A percentile compares a stretch with the other conserved stretches of the same genome.
These are phyloP conservation scores for Suillus occidentalis DNA, from an alignment of 768 basidiomycete genomes.

Conservation along the genomic window DNA sequence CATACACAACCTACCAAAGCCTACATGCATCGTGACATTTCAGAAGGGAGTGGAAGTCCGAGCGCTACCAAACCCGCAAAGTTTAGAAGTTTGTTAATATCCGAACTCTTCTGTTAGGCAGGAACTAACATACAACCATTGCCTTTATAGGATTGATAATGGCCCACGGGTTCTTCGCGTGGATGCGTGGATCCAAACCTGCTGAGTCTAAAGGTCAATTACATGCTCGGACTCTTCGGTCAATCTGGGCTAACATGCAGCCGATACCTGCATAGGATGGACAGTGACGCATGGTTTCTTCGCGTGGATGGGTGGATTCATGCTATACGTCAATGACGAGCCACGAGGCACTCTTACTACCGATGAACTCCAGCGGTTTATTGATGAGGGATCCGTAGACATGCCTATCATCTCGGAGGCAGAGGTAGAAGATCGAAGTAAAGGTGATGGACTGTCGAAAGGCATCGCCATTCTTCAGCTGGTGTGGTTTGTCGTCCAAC, in stretches of 20 bases:
- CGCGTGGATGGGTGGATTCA: conserved; percentile 24
- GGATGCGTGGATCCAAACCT: conserved; percentile 16
- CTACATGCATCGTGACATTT: not conserved
- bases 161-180: conserved; percentile 16
- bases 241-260: not conserved
- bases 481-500: conserved; percentile 36
- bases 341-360: conserved; percentile 3
- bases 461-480: conserved; percentile 34
- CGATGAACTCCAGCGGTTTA: not conserved
- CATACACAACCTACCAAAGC: not conserved
- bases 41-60: not conserved
- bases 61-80: not conserved
- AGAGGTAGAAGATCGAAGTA: conserved; percentile 29
- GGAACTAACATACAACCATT: not conserved
- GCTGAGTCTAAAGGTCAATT: not conserved
- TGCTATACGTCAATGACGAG: conserved; percentile 6
- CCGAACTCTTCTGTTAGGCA: not conserved
- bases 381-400: not conserved
- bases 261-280: not conserved
- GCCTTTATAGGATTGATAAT: not conserved
- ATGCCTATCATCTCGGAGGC: conserved; percentile 9
- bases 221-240: not conserved
- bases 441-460: conserved; percentile 37
- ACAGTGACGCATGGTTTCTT: conserved; percentile 20
- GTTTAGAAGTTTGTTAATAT: not conserved